phyloP scores from a whole-genome alignment of 768 basidiomycete species.

The Hydnomerulius pinastri region DNA sequence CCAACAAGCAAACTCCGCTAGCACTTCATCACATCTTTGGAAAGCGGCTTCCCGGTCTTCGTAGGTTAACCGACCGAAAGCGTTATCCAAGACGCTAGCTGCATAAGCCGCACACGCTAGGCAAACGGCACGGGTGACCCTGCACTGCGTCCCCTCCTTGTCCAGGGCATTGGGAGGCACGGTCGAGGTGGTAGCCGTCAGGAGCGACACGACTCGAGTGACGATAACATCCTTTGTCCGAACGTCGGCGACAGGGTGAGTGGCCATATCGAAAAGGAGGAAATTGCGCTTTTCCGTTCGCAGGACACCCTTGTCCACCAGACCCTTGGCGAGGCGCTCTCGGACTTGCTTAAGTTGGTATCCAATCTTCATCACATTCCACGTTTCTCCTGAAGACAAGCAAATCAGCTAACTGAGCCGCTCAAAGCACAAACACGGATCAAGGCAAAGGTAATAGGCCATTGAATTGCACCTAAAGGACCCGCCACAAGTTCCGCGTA shows the following conservation, averaged over 20 bases:
- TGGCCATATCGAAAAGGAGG: slow-evolving; percentile 99
- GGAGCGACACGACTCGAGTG: slow-evolving; percentile 68
- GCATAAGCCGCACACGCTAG: slow-evolving; percentile 92
- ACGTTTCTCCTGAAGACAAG: slow-evolving; percentile 81
- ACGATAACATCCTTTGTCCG: slow-evolving; percentile 88
- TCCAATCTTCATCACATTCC: slow-evolving; percentile 99
- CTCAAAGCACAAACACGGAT: not conserved
- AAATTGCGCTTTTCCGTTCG: slow-evolving; percentile 99
- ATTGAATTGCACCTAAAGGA: not conserved
- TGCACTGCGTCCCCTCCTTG: slow-evolving; percentile 78
- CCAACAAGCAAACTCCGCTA: slow-evolving; percentile 90
- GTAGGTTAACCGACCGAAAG: slow-evolving; percentile 83
- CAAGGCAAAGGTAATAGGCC: not conserved
- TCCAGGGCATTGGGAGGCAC: slow-evolving; percentile 75
- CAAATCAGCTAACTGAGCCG: not conserved
- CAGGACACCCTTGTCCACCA: slow-evolving; percentile 98
- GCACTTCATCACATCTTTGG: slow-evolving; percentile 88
- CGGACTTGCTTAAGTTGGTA: slow-evolving; percentile 99
- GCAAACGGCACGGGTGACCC: slow-evolving; percentile 77
- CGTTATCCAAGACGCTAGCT: slow-evolving; percentile 94
- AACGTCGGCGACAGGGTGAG: slow-evolving; percentile 94
- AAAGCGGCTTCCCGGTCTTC: slow-evolving; percentile 95
- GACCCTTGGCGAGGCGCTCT: slow-evolving; percentile 93
- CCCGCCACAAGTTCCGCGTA: not conserved
- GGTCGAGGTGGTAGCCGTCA: slow-evolving; percentile 81